Evolutionary conservation across 2,329 filamentous ascomycete species (phyloP).

Genomic region (Microdochium trichocladiopsis): DNA sequence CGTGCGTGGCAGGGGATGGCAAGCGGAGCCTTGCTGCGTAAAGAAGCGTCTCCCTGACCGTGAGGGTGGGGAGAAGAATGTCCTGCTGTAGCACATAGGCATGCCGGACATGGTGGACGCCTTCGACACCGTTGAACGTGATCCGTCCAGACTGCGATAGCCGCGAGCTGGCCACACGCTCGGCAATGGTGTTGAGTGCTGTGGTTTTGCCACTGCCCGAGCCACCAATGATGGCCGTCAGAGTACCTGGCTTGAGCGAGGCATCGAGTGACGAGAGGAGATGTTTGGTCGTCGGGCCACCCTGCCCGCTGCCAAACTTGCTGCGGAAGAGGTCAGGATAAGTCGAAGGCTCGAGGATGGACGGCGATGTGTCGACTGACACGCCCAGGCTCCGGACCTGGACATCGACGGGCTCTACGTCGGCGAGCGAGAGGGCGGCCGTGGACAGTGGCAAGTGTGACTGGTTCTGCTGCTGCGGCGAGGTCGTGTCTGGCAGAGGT

Average conservation of each 20-base stretch:
- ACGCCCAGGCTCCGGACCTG: slow-evolving; percentile 40
- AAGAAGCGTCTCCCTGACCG: slow-evolving; percentile 65
- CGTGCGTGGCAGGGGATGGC: slow-evolving; percentile 50
- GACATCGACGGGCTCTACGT: slow-evolving; percentile 38
- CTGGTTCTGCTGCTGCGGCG: not conserved
- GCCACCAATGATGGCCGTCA: slow-evolving; percentile 71
- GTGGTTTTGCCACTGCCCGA: slow-evolving; percentile 70
- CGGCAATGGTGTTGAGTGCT: slow-evolving; percentile 63
- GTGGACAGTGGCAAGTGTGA: slow-evolving; percentile 1
- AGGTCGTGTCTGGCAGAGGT: not conserved
- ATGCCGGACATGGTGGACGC: slow-evolving; percentile 48
- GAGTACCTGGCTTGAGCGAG: slow-evolving; percentile 54
- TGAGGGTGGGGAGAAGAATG: slow-evolving; percentile 64
- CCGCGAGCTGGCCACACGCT: slow-evolving; percentile 53
- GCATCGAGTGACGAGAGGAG: slow-evolving; percentile 60
- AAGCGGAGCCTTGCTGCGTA: slow-evolving; percentile 69
- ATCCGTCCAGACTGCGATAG: slow-evolving; percentile 45
- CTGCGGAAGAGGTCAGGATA: slow-evolving; percentile 32
- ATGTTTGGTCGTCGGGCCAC: slow-evolving; percentile 30
- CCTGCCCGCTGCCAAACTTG: slow-evolving; percentile 19
- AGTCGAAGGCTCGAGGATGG: slow-evolving; percentile 39
- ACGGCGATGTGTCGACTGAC: slow-evolving; percentile 51
- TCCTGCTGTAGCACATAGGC: slow-evolving; percentile 75
- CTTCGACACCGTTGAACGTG: slow-evolving; percentile 53
- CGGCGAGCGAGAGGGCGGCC: slow-evolving; percentile 10